Base-by-base conservation (phyloP, 169 alveolate genomes). In the Cryptosporidium muris region DNA sequence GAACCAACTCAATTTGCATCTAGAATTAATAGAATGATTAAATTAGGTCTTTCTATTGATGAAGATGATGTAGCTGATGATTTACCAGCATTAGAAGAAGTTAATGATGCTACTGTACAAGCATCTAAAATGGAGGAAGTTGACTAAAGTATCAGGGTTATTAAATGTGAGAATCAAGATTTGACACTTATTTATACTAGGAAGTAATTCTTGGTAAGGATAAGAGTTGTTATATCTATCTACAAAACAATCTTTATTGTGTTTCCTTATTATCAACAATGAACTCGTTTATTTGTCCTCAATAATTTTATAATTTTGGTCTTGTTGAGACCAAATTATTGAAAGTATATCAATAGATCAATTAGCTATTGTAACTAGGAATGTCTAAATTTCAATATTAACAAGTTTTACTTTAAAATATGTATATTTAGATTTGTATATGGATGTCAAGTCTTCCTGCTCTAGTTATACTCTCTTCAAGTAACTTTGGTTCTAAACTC, bases 21-120 rank as follows among this genome's bases (percentile, higher is more conserved):
- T 74, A 95, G 99, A 92, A 97, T 98, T 64, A 98, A 98, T 96
- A 95, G 99, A 91, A 98, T 98, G 99, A 97, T 98, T 93, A 97
- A 97, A 92, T 95, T 97, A 36, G 99, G 99, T 64, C 97, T 98
- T 68, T 94, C 98, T 58, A 95, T 98, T 64, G 99, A 96, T 88
- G 99, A 97, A 52, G 99, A 97, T 16, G 98, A 93, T 16, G 89
- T 89, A 58, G 95, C 91, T 52, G 97, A 92, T 47, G 97, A 94
- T 60, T 89, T 94, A 16, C 98, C 97, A 38, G 97, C 97, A 3
- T 91, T 93, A 45, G 98, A 95, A 74, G 97, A 91, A 64, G 95
- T 90, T 42, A 96, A 88, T 56, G 97, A 91, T 51, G 91, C 92
- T 45, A 94, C 81, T 53, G 93, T 81, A 7, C 95, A 91, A 80